These are phyloP conservation scores for Elaeis oleifera DNA, from an alignment of 202 grass and related monocot genomes.

Conservation along the genomic window DNA sequence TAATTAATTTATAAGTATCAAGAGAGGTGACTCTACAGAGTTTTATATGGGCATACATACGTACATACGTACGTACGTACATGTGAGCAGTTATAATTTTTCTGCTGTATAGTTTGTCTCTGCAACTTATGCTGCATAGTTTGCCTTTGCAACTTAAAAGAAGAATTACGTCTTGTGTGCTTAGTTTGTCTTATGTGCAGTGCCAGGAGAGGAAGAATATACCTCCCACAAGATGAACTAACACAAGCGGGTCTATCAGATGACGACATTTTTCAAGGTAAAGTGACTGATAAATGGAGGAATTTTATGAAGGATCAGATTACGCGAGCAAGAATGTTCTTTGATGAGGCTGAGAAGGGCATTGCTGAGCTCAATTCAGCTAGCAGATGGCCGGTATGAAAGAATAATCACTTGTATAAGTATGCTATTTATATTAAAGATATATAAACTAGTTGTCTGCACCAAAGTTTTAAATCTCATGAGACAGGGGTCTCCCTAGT, in stretches of 20 bases:
- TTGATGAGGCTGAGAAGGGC: constrained; percentile 67
- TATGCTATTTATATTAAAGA: too few relatives aligned
- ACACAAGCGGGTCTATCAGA: constrained; percentile 56
- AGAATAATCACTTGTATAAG: neutral
- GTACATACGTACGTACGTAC: too few relatives aligned
- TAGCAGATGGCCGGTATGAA: constrained; percentile 88
- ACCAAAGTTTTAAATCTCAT: too few relatives aligned
- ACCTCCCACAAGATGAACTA: constrained; percentile 86
- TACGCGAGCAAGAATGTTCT: constrained; percentile 78
- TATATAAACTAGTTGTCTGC: too few relatives aligned
- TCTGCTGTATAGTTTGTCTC: neutral
- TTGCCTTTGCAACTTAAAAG: neutral
- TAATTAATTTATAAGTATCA: too few relatives aligned
- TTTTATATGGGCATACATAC: too few relatives aligned
- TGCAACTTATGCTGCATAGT: neutral
- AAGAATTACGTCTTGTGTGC: neutral
- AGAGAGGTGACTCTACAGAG: too few relatives aligned
- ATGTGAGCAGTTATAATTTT: constrained; percentile 5
- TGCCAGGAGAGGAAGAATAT: constrained; percentile 86
- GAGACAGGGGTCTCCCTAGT: too few relatives aligned
- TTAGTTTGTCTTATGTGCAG: constrained; percentile 27
- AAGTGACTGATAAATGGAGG: constrained; percentile 86
- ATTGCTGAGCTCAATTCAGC: constrained; percentile 61
- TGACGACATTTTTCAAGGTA: constrained; percentile 78
- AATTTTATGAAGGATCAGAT: constrained; percentile 97